A percentile compares a stretch with the other conserved stretches of the same genome.
Evolutionary conservation across 1,284 basidiomycete genomes (phyloP).

Genomic region (Agroathelia rolfsii): DNA sequence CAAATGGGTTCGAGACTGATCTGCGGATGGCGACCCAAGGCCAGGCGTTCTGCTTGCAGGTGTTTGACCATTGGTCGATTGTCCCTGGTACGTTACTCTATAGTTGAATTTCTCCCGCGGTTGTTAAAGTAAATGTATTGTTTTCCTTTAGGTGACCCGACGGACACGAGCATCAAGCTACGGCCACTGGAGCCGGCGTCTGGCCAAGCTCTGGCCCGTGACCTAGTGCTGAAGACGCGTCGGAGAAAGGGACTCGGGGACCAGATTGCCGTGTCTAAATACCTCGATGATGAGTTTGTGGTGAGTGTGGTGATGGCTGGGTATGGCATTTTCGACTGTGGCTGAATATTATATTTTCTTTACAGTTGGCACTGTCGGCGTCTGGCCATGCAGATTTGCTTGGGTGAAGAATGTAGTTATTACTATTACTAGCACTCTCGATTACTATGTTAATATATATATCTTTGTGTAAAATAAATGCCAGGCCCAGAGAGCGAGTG

Average conservation of each 20-base stretch:
- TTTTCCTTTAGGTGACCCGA: slow-evolving; percentile 70
- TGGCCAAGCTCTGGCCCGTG: slow-evolving; percentile 83
- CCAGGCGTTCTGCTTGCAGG: slow-evolving; percentile 93
- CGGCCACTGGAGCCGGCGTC: slow-evolving; percentile 95
- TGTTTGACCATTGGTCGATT: slow-evolving; percentile 97
- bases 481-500: slow-evolving; percentile 5
- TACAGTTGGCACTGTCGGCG: slow-evolving; percentile 77
- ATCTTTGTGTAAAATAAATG: slow-evolving; percentile 4
- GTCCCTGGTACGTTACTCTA: slow-evolving; percentile 66
- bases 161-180: slow-evolving; percentile 90
- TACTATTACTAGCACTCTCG: slow-evolving; percentile 13
- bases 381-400: slow-evolving; percentile 85
- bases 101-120: slow-evolving; percentile 11
- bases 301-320: slow-evolving; percentile 35
- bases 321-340: slow-evolving; percentile 13
- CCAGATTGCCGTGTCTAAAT: slow-evolving; percentile 90
- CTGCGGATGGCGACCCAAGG: slow-evolving; percentile 94
- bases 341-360: slow-evolving; percentile 6
- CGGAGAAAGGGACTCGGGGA: slow-evolving; percentile 92
- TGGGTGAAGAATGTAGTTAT: slow-evolving; percentile 33
- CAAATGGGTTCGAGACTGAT: slow-evolving; percentile 98
- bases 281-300: slow-evolving; percentile 89
- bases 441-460: slow-evolving; percentile 11
- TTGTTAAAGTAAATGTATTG: slow-evolving; percentile 12
- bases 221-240: slow-evolving; percentile 93